These are phyloP conservation scores for Piedraia hortae DNA, from an alignment of 2,329 filamentous ascomycete species.

Conservation along the genomic window DNA sequence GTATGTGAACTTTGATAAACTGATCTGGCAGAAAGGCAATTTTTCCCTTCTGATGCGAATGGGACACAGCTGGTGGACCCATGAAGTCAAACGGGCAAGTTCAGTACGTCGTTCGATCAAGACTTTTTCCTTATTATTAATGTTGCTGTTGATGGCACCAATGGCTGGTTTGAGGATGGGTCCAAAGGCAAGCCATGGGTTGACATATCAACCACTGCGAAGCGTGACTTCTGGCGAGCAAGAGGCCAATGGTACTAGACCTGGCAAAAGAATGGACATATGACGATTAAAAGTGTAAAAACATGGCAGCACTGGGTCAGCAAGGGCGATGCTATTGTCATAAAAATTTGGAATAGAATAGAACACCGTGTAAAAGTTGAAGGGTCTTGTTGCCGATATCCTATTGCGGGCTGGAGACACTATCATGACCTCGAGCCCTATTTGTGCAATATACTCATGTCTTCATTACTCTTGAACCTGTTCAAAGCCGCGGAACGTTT, in stretches of 20 bases:
- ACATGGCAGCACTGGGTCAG: conserved; percentile 23
- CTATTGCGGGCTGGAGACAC: too few relatives aligned
- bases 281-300: conserved; percentile 15
- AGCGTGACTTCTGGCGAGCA: conserved; percentile 46
- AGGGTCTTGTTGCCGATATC: too few relatives aligned
- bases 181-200: conserved; percentile 52
- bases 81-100: conserved; percentile 13
- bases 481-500: too few relatives aligned
- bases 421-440: too few relatives aligned
- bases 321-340: conserved; percentile 14
- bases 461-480: too few relatives aligned
- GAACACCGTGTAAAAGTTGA: too few relatives aligned
- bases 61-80: conserved; percentile 14
- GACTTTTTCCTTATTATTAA: conserved; percentile 17
- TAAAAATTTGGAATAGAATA: too few relatives aligned
- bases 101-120: conserved; percentile 16
- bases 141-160: conserved; percentile 15
- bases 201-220: conserved; percentile 36
- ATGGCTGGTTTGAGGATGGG: conserved; percentile 56
- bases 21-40: conserved; percentile 15
- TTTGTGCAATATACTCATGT: too few relatives aligned
- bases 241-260: conserved; percentile 14
- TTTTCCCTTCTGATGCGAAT: conserved; percentile 13
- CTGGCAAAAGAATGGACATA: conserved; percentile 15
- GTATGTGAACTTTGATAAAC: conserved; percentile 30